These are phyloP conservation scores for Scheffersomyces lignicola DNA, from an alignment of 1,139 yeast genomes.

Conservation along the genomic window DNA sequence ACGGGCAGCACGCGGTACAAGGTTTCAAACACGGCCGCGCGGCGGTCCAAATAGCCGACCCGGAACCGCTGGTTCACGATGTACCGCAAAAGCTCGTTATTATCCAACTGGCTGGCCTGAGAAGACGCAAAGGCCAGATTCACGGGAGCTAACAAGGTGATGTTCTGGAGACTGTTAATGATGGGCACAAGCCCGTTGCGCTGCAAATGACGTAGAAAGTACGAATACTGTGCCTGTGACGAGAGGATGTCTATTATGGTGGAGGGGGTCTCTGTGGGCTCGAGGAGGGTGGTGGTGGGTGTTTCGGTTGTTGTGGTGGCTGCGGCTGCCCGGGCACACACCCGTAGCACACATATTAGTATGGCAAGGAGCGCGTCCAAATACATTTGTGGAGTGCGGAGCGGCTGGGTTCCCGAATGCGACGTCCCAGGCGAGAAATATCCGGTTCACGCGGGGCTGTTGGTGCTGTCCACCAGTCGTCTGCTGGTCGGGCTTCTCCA, in stretches of 20 bases:
- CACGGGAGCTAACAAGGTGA: conserved; percentile 82
- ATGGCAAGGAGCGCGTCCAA: background rate
- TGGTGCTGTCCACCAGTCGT: too few relatives aligned
- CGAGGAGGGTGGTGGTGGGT: conserved; percentile 8
- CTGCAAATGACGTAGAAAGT: conserved; percentile 66
- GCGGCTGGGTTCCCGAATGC: too few relatives aligned
- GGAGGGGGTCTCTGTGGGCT: conserved; percentile 31
- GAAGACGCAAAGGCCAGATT: conserved; percentile 66
- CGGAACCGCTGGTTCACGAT: conserved; percentile 35
- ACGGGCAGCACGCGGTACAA: conserved; percentile 20
- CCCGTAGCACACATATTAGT: conserved; percentile 6
- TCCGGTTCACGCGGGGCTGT: too few relatives aligned
- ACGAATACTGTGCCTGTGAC: conserved; percentile 69
- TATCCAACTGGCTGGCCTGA: conserved; percentile 13
- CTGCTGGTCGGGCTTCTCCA: too few relatives aligned
- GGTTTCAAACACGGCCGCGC: conserved; percentile 33
- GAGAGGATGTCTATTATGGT: conserved; percentile 80
- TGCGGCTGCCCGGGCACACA: conserved; percentile 4
- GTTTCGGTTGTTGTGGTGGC: conserved; percentile 1
- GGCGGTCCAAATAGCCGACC: conserved; percentile 30
- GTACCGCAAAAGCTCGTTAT: conserved; percentile 30
- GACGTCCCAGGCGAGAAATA: too few relatives aligned
- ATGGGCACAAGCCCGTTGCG: conserved; percentile 65
- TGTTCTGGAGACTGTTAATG: conserved; percentile 62
- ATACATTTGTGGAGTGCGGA: too few relatives aligned